phyloP scores from a whole-genome alignment of 2,329 filamentous ascomycete genomes.

The Cladophialophora bantiana region DNA sequence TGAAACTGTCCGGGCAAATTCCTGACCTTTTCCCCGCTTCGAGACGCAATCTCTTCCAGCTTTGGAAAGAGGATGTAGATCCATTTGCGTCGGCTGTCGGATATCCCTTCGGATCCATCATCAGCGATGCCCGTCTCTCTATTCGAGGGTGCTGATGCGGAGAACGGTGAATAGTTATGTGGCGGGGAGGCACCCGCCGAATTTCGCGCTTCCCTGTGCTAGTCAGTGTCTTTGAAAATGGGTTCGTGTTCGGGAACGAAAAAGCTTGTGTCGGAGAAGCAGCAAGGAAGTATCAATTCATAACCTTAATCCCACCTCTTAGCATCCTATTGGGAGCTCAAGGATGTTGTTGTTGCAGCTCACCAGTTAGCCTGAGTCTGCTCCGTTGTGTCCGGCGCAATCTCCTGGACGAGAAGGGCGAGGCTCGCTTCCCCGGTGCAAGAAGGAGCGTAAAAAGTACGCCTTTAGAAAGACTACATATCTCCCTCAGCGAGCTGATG shows the following conservation, averaged over 20 bases:
- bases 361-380: not conserved
- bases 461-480: not conserved
- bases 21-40: not conserved
- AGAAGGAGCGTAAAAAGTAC: not conserved
- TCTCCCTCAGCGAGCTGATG: not conserved
- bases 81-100: not conserved
- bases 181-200: not conserved
- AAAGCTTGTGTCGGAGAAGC: not conserved
- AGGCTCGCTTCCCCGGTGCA: not conserved
- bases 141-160: not conserved
- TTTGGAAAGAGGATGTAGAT: not conserved
- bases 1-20: not conserved
- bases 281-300: not conserved
- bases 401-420: not conserved
- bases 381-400: not conserved
- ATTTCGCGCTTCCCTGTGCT: not conserved
- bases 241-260: conserved; percentile 3
- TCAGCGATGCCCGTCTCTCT: not conserved
- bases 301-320: not conserved
- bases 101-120: not conserved
- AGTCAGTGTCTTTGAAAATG: not conserved
- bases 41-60: not conserved
- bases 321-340: not conserved
- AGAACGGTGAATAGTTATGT: not conserved
- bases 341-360: not conserved